Percentiles rank a stretch among this genome's conserved stretches.
These are phyloP conservation scores for Uronychia setigera DNA, from an alignment of 73 alveolate species.

Conservation along the genomic window DNA sequence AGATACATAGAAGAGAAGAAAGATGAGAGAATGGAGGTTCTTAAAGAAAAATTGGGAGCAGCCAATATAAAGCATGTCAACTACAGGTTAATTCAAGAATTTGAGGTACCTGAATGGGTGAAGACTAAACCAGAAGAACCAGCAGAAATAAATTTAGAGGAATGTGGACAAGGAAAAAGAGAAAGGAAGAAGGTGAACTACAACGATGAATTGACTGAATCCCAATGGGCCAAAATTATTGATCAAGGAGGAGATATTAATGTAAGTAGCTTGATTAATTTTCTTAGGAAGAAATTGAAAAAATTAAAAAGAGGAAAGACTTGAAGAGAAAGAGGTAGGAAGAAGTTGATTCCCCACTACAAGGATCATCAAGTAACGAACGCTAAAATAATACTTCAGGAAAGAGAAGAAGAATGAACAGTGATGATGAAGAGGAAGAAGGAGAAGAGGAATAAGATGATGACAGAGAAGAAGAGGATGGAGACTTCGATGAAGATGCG, in stretches of 20 bases:
- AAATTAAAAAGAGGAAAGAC: slow-evolving; percentile 16
- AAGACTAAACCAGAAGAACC: slow-evolving; percentile 84
- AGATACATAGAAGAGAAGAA: slow-evolving; percentile 84
- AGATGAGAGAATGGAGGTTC: slow-evolving; percentile 79
- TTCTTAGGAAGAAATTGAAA: slow-evolving; percentile 27
- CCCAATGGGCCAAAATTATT: slow-evolving; percentile 53
- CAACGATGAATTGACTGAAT: slow-evolving; percentile 76
- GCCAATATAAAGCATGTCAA: slow-evolving; percentile 67
- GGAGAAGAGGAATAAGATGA: neutral
- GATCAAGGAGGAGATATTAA: slow-evolving; percentile 59
- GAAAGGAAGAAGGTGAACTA: slow-evolving; percentile 92
- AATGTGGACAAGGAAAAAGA: slow-evolving; percentile 92
- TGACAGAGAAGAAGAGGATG: slow-evolving; percentile 10
- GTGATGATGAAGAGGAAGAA: slow-evolving; percentile 4
- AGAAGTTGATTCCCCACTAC: neutral
- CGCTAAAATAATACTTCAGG: neutral
- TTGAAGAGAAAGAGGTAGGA: slow-evolving; percentile 19
- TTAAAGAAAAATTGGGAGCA: slow-evolving; percentile 58
- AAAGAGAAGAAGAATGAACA: neutral
- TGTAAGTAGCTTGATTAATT: neutral
- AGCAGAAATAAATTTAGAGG: slow-evolving; percentile 72
- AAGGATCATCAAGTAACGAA: neutral
- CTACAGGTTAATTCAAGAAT: slow-evolving; percentile 91
- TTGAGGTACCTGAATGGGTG: slow-evolving; percentile 98
- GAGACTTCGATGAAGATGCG: neutral